Conservation (phyloP, 2,329 filamentous ascomycete species). For the Westerdykella ornata region DNA sequence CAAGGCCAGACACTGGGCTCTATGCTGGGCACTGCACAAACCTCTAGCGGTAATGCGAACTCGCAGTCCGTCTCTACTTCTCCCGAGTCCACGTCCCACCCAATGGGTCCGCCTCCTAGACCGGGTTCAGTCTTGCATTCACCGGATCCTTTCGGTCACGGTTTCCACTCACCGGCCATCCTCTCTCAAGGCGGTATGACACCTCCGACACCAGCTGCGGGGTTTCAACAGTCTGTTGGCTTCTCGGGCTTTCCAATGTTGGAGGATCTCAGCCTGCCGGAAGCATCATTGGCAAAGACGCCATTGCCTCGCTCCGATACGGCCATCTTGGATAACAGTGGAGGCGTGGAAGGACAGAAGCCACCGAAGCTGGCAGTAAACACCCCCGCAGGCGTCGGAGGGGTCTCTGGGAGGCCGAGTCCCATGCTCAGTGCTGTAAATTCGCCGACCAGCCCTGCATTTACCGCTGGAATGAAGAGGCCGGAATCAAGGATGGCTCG, state of each 20-base stretch:
- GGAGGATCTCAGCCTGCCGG: constrained; percentile 65
- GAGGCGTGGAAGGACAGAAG: constrained; percentile 56
- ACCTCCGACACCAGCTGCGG: constrained; percentile 77
- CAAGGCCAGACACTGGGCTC: neutral
- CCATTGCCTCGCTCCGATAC: constrained; percentile 48
- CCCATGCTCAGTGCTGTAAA: constrained; percentile 49
- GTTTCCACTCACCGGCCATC: constrained; percentile 47
- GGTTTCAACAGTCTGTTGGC: constrained; percentile 36
- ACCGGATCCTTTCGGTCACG: constrained; percentile 43
- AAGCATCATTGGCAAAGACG: constrained; percentile 51
- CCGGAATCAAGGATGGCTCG: constrained; percentile 22
- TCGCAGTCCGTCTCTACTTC: constrained; percentile 47
- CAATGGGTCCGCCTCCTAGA: constrained; percentile 57
- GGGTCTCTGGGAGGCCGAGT: constrained; percentile 39
- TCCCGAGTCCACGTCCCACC: constrained; percentile 42
- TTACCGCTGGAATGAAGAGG: constrained; percentile 25
- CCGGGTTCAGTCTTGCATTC: constrained; percentile 60
- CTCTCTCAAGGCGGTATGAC: no score
- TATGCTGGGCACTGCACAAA: constrained; percentile 5
- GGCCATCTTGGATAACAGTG: constrained; percentile 41
- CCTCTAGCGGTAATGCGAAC: constrained; percentile 12
- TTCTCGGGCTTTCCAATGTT: constrained; percentile 35
- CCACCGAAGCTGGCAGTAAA: constrained; percentile 60
- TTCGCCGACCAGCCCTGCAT: constrained; percentile 43
- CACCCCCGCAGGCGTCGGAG: constrained; percentile 35